Conservation (phyloP, 1,139 yeast species). For the Candida frijolesensis region DNA sequence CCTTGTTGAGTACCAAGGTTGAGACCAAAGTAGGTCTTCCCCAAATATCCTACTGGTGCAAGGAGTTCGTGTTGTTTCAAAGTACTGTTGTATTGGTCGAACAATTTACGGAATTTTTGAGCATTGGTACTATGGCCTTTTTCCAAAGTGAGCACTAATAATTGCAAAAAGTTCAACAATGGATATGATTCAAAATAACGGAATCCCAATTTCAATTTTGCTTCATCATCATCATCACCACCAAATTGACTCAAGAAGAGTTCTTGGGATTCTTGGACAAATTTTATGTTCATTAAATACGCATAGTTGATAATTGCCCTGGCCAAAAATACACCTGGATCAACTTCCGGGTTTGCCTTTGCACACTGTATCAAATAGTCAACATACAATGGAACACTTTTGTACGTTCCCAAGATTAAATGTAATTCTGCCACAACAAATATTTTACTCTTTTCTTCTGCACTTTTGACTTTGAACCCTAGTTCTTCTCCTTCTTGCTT, state of each 20-base stretch:
- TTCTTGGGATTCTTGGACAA: constrained; percentile 48
- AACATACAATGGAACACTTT: constrained; percentile 56
- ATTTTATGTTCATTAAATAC: constrained; percentile 62
- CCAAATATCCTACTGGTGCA: constrained; percentile 51
- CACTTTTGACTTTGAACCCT: constrained; percentile 8
- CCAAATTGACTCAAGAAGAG: constrained; percentile 36
- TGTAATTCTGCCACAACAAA: constrained; percentile 55
- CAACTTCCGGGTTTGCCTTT: constrained; percentile 28
- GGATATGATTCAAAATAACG: constrained; percentile 28
- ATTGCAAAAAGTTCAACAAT: constrained; percentile 68
- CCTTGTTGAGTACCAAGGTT: constrained; percentile 56
- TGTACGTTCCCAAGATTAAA: constrained; percentile 67
- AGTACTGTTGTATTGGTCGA: constrained; percentile 38
- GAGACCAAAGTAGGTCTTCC: constrained; percentile 42
- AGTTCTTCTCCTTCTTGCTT: constrained; percentile 19
- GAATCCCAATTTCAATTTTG: constrained; percentile 16
- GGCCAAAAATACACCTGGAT: constrained; percentile 55
- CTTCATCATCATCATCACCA: constrained; percentile 14
- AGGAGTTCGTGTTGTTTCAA: constrained; percentile 35
- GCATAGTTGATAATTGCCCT: constrained; percentile 74
- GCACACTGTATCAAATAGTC: constrained; percentile 51
- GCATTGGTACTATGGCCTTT: constrained; percentile 52
- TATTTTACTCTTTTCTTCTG: constrained; percentile 35
- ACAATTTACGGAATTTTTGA: constrained; percentile 52
- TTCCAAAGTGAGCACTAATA: constrained; percentile 64